A percentile compares a stretch with the other conserved stretches of the same genome.
Evolutionary conservation across 371 early-diverging fungal genomes (phyloP).

Genomic region (Cokeromyces recurvatus): DNA sequence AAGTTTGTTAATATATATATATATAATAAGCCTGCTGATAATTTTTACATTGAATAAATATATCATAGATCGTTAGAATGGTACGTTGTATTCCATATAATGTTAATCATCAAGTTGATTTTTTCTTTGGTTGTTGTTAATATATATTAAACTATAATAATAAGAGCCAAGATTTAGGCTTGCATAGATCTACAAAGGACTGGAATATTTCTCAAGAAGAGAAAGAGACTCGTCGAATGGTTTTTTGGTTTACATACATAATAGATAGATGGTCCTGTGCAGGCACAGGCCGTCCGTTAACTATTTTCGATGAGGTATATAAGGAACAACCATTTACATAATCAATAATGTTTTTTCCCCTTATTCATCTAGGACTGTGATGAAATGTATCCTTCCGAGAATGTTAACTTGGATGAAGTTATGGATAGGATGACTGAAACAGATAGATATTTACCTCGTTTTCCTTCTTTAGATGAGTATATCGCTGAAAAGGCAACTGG

Average conservation of each 20-base stretch:
- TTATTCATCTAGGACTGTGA: too few species aligned
- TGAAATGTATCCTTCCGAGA: constrained; percentile 21
- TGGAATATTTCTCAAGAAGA: constrained; percentile 36
- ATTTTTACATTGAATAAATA: background rate
- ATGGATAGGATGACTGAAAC: constrained; percentile 23
- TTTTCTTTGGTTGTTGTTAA: too few species aligned
- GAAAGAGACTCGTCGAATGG: constrained; percentile 43
- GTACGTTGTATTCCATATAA: too few species aligned
- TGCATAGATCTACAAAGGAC: constrained; percentile 38
- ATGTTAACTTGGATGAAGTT: constrained; percentile 27
- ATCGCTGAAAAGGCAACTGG: background rate
- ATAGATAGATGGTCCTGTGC: constrained; percentile 39
- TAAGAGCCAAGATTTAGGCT: constrained; percentile 49
- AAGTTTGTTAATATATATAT: background rate
- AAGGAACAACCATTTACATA: too few species aligned
- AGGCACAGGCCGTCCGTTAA: constrained; percentile 25
- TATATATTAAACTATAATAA: background rate
- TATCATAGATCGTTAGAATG: constrained; percentile 20
- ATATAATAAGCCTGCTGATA: background rate
- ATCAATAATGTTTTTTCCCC: too few species aligned
- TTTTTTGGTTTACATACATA: constrained; percentile 51
- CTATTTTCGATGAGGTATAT: constrained; percentile 27
- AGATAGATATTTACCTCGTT: constrained; percentile 13
- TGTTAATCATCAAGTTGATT: too few species aligned
- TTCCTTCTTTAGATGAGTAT: constrained; percentile 7